Base-by-base conservation (phyloP, 768 basidiomycete genomes). In the Boletus sp. region DNA sequence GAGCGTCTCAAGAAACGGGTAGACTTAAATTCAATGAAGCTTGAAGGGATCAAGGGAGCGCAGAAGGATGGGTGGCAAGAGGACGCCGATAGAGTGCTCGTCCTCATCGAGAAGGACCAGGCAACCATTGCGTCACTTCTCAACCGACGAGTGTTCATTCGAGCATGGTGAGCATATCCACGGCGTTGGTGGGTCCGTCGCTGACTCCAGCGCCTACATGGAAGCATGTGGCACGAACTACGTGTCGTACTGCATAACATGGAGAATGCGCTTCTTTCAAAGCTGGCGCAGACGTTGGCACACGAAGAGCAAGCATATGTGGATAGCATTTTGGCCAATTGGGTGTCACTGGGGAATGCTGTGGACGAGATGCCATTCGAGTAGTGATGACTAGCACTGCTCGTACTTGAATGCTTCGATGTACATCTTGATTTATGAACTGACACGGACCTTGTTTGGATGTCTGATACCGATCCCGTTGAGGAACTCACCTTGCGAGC, bases 181-280 rank as follows among this genome's bases (percentile, higher is more conserved):
- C 44, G 10, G 7, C 44, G 41, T 28, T 33, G 7, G 36, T 28
- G 10, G 42, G 55, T 47, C 32, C 37, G 18, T 54, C 41, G 39
- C 45, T 57, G 57, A 64, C 50, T 52, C 44, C 45, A 37, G 42
- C 17, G 49, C 51, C 46, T 39, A n/a, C 33, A 24, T 39, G 50
- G 33, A 63, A 94, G 94, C 62, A 83, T 97, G 82, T 98, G 94
- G 94, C 91, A 96, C 65, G 94, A 98, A 71, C 78, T 96, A n/a
- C 85, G 92, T 24, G 90, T 94, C 17, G 87, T 98, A 37, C 76
- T 96, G 45, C 94, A 97, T 71, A 94, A 95, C 61, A 80, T 89
- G 53, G 94, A 97, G 75, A 92, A 93, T 62, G 80, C 89, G 0
- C 79, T 95, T 36, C 73, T 95, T 29, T 89, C 89, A 0, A 78